A percentile compares a stretch with the other conserved stretches of the same genome.
These are phyloP conservation scores for Alternaria sp. DNA, from an alignment of 2,329 filamentous ascomycete species.

Conservation along the genomic window DNA sequence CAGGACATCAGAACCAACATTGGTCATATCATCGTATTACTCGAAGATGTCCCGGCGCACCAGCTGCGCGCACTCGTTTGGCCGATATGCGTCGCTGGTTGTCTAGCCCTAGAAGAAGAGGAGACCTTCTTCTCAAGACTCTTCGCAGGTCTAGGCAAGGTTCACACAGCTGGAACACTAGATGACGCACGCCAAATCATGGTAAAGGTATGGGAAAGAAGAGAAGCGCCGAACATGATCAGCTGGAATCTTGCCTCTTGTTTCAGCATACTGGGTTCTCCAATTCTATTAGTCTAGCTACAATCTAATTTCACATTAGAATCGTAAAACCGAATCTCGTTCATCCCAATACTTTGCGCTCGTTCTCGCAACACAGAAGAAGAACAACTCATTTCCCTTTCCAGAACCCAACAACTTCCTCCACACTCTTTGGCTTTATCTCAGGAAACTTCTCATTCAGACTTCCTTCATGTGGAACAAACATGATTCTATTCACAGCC, in stretches of 20 bases:
- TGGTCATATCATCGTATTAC: neutral
- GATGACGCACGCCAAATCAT: too few species aligned
- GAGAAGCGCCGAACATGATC: neutral
- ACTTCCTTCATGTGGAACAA: constrained; percentile 14
- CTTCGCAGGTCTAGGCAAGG: too few species aligned
- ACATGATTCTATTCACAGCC: constrained; percentile 14
- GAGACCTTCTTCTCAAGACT: too few species aligned
- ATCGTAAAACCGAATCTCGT: neutral
- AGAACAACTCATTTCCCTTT: neutral
- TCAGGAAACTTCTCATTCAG: constrained; percentile 27
- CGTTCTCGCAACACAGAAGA: neutral
- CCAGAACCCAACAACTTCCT: neutral
- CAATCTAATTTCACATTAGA: rapidly evolving
- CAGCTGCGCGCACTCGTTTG: neutral
- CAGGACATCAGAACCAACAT: neutral
- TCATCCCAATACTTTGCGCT: neutral
- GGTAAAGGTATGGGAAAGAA: neutral
- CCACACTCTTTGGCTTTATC: neutral
- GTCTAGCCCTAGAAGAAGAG: neutral
- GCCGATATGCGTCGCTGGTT: neutral
- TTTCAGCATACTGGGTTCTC: neutral
- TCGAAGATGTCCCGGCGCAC: neutral
- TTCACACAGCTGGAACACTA: too few species aligned
- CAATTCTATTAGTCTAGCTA: neutral
- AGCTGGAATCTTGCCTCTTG: neutral